Base-by-base conservation (phyloP, 176 grass and related monocot species). In the Avena atlantica region DNA sequence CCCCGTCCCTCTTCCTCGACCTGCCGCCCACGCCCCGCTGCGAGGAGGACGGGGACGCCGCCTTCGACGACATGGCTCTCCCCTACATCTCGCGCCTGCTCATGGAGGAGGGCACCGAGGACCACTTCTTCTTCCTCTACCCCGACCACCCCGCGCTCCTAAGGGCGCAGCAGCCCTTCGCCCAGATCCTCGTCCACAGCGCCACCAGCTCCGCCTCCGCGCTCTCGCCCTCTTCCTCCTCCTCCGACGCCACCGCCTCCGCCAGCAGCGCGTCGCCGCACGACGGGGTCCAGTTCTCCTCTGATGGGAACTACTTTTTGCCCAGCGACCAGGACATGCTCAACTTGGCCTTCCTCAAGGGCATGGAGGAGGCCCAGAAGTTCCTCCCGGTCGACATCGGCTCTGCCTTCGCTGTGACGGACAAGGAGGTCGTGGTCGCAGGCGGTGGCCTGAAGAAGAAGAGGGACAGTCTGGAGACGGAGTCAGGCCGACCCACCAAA, bases 351-450 rank as follows among this genome's bases (percentile, higher is more conserved):
- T 88, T 91, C 71, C 52, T 55, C 58, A 92, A 80, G 73, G 93
- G 93, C 40, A 70, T 83, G 78, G 74, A 95, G 66, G 93, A 95
- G 72, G 90, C 93, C 9, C 70, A 68, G 31, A 95, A 84, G 53
- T 88, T 95, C 71, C 47, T 89, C 8, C 53, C 88, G 6, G 55
- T 85, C 23, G 2, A 48, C 45, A 23, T 14, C 42, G 4, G 70
- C 42, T 40, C 40, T 51, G 25, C 42, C 73, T 11, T 76, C 24
- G 74, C 44, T 12, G 70, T 48, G 70, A 76, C 75, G 58, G 11
- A 27, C 55, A 61, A 70, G 24, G 49, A 12, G 49, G 49, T 3
- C 3, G 50, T 52, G 70, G 11, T 14, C 23, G 40, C 37, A 3
- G 52, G 68, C 9, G 9, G 37, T 7, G 57, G 80, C 20, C 49